phyloP scores from a whole-genome alignment of 177 flowering plant species.

The Vitis hybrid region DNA sequence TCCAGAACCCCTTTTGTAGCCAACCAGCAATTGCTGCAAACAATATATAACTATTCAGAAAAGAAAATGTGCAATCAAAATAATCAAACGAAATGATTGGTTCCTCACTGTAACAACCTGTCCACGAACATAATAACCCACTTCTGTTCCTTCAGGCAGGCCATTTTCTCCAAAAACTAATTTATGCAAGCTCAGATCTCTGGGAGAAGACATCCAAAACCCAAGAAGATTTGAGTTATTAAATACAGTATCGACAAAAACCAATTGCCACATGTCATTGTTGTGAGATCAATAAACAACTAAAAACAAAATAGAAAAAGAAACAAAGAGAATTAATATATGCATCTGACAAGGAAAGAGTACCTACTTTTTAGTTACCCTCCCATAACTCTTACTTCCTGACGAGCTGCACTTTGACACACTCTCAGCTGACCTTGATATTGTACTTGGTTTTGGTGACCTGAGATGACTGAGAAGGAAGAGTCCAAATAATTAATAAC shows the following conservation, averaged over 20 bases:
- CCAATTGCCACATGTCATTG: not conserved
- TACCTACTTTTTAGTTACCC: constrained; percentile 71
- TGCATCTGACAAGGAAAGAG: not conserved
- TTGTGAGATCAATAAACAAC: not conserved
- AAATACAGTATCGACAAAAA: not conserved
- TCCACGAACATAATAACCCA: constrained; percentile 66
- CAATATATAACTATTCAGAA: constrained; percentile 11
- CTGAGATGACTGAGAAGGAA: constrained; percentile 14
- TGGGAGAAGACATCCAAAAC: constrained; percentile 23
- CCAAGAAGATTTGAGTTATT: not conserved
- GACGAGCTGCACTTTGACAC: constrained; percentile 24
- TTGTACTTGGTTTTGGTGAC: constrained; percentile 16
- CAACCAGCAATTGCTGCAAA: constrained; percentile 65
- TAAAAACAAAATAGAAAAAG: not conserved
- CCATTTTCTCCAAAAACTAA: constrained; percentile 68
- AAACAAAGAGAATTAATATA: constrained; percentile 6
- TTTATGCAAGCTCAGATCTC: constrained; percentile 82
- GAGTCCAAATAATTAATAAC: too few species aligned
- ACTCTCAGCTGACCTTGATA: constrained; percentile 23
- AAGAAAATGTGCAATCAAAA: constrained; percentile 2
- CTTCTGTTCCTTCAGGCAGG: constrained; percentile 83
- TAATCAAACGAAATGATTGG: not conserved
- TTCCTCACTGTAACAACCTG: constrained; percentile 44
- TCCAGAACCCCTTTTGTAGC: constrained; percentile 69
- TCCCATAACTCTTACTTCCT: constrained; percentile 44